Evolutionary conservation across 495 filamentous ascomycete genomes (phyloP), one percentile per base, ranked within the genome.

Genomic region (Penicillium pancosmium): DNA sequence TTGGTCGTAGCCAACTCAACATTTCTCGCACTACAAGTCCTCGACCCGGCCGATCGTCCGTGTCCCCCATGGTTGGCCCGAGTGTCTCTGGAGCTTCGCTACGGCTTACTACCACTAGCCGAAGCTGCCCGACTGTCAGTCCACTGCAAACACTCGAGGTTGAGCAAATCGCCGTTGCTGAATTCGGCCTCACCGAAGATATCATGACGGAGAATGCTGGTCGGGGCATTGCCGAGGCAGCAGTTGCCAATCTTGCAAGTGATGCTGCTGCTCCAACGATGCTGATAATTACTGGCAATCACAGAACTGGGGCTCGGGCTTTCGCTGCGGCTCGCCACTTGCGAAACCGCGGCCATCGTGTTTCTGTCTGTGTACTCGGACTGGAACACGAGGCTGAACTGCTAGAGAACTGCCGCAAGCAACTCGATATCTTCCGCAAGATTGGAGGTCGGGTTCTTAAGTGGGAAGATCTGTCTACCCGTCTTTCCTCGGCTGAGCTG

Each of bases 131-230:
- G 48, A 85, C 88, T 13, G 85, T 97, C 55, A 90, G 87, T 51
- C 90, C 93, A 16, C 72, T 93, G 34, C 91, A 93, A 66, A 93
- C 95, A 78, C 83, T 93, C 34, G 92, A 93, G 59, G 82, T 97
- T 23, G 94, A 98, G 72, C 91, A 92, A 62, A 86, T 93, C 52
- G 91, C 92, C 0, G 85, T 90, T 41, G 82, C 86, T 23, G 91
- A 96, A 59, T 85, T 94, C 59, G 91, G 91, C 5, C 77, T 98
- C 44, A 89, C 88, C 0, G 90, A 93, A 67, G 90, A 94, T 51
- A 87, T 97, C 66, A 89, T 97, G 72, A 87, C 91, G 0, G 94
- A 97, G 67, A 96, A 93, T 68, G 90, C 92, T 0, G 93, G 89
- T 10, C 84, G 93, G 18, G 88, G 91, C 46, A 91, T 98, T 63